Percentiles rank a stretch among this genome's conserved stretches.
Conservation (phyloP, 768 basidiomycete species). For the Naematelia encephala region DNA sequence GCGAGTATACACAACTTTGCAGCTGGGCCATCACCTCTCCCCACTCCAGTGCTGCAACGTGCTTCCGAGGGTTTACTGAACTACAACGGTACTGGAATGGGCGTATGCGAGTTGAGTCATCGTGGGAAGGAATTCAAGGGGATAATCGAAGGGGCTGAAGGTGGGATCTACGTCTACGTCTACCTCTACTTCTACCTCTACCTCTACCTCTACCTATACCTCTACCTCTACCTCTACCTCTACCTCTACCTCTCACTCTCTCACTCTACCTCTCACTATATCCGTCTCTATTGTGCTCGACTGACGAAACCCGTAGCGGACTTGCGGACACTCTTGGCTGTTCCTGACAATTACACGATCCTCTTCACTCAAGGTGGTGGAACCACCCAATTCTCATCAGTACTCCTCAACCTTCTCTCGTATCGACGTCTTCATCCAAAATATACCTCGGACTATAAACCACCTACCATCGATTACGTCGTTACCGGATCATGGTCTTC, state of each 20-base stretch:
- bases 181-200: no score
- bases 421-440: constrained; percentile 74
- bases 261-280: neutral
- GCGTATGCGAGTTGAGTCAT: constrained; percentile 93
- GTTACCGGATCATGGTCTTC: constrained; percentile 90
- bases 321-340: constrained; percentile 70
- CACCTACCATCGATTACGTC: constrained; percentile 71
- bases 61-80: constrained; percentile 82
- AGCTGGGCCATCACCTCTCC: constrained; percentile 89
- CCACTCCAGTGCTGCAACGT: constrained; percentile 76
- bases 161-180: constrained; percentile 31
- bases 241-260: no score
- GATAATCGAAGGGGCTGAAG: constrained; percentile 58
- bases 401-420: constrained; percentile 86
- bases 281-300: neutral
- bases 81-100: constrained; percentile 86
- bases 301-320: constrained; percentile 52
- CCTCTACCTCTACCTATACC: no score
- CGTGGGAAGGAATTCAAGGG: constrained; percentile 82
- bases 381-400: constrained; percentile 83
- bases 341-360: constrained; percentile 79
- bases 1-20: constrained; percentile 71
- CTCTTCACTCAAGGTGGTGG: constrained; percentile 96
- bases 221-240: no score
- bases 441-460: constrained; percentile 44